Base-by-base conservation (phyloP, 768 basidiomycete species). In the Lactifluus subvellereus region DNA sequence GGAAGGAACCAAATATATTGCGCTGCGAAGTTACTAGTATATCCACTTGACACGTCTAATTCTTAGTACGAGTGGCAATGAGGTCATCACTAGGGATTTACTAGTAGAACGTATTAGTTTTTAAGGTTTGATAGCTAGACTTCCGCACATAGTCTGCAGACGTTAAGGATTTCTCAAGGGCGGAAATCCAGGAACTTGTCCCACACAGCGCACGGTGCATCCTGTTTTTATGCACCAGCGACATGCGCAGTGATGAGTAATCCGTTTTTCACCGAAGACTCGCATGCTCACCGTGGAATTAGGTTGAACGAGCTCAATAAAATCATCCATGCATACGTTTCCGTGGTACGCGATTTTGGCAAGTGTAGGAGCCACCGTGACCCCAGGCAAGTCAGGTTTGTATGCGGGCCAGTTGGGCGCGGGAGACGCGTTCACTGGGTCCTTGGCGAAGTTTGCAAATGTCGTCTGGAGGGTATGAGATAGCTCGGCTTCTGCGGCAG, bases 401-500 rank as follows among this genome's bases (percentile, higher is more conserved):
- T 64, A 60, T 7, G 45, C 2, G 22, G 58, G 45, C 63, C 63
- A 64, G 37, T 56, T 50, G 4, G 22, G 32, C 27, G 53, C 62
- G 13, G 62, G 53, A 14, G 53, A 27, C 30, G n/a, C 9, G 27
- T 27, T 37, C 49, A 20, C 18, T 1, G 59, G 53, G 20, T 64
- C 27, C 30, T 60, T 64, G 40, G 18, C 48, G 14, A 64, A 60
- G 16, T 64, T 60, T 11, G 45, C 51, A n/a, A 64, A 60, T 3
- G 59, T 54, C 7, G 58, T 50, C 47, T 60, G 58, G 52, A 71
- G 62, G 13, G 67, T 73, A 10, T 54, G 22, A 1, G 71, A 73
- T n/a, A 72, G 59, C 22, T 66, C 62, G 18, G n/a, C 65, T 54
- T 73, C 69, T 11, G 67, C 38, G 1, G 61, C 50, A 2, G 71